phyloP scores from a whole-genome alignment of 805 yeast species.

The Barnettozyma sucrosica region DNA sequence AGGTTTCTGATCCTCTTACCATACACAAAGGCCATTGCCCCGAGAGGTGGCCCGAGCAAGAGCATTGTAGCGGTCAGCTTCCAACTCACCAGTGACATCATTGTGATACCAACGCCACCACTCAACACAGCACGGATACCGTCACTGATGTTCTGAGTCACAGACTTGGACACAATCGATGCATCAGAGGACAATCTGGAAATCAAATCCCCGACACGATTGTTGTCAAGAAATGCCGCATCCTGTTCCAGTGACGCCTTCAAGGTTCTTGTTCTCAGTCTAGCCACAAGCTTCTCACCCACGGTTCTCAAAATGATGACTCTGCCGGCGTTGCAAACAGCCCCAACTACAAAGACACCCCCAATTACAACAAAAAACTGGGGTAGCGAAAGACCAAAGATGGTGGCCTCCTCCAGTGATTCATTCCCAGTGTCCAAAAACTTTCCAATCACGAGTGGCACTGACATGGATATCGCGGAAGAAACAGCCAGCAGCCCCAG shows the following conservation, averaged over 20 bases:
- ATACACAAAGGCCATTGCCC: slow-evolving; percentile 72
- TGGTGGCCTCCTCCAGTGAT: slow-evolving; percentile 27
- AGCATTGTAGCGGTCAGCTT: slow-evolving; percentile 79
- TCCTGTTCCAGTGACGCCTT: slow-evolving; percentile 78
- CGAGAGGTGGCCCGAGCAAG: slow-evolving; percentile 75
- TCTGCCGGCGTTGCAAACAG: slow-evolving; percentile 75
- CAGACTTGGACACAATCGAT: slow-evolving; percentile 76
- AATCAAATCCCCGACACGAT: slow-evolving; percentile 87
- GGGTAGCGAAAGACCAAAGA: slow-evolving; percentile 55
- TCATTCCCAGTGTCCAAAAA: slow-evolving; percentile 54
- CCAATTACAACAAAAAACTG: slow-evolving; percentile 61
- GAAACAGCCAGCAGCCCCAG: slow-evolving; percentile 58
- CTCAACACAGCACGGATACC: slow-evolving; percentile 82
- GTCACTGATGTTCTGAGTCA: slow-evolving; percentile 85
- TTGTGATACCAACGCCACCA: slow-evolving; percentile 79
- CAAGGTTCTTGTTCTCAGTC: slow-evolving; percentile 72
- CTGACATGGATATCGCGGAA: slow-evolving; percentile 72
- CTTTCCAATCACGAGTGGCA: slow-evolving; percentile 83
- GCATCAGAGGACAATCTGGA: slow-evolving; percentile 87
- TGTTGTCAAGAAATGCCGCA: slow-evolving; percentile 82
- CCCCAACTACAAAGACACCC: slow-evolving; percentile 63
- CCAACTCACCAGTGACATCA: slow-evolving; percentile 87
- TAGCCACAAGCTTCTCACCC: slow-evolving; percentile 84
- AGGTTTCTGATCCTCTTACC: slow-evolving; percentile 73
- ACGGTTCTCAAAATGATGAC: slow-evolving; percentile 67